phyloP scores from a whole-genome alignment of 208 protist species.

The Tritrichomonas musculus region DNA sequence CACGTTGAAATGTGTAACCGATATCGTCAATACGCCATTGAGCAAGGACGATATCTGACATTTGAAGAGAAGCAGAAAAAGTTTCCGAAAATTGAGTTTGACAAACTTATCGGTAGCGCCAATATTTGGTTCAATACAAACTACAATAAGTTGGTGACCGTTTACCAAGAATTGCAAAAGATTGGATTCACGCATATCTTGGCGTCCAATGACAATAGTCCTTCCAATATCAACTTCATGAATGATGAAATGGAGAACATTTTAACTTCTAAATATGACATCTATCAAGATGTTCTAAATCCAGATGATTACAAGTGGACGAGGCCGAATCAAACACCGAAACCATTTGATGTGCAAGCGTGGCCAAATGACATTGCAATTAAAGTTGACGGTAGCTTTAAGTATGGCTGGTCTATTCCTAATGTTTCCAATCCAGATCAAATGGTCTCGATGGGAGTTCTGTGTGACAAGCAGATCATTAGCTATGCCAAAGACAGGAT shows the following conservation, averaged over 20 bases:
- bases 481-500: background rate
- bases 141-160: background rate
- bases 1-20: background rate
- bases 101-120: background rate
- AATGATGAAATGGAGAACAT: background rate
- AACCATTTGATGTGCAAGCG: background rate
- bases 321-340: background rate
- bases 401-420: background rate
- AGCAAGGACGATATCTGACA: background rate
- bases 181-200: background rate
- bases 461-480: background rate
- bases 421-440: background rate
- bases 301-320: background rate
- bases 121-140: background rate
- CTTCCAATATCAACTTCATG: background rate
- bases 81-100: background rate
- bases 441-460: background rate
- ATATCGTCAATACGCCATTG: background rate
- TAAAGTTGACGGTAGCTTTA: background rate
- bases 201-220: background rate
- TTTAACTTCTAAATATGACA: background rate
- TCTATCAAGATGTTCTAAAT: constrained; percentile 24
- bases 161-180: no score
- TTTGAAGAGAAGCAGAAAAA: background rate
- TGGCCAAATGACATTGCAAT: background rate